These are phyloP conservation scores for Graphiopsis chlorocephala DNA, from an alignment of 2,329 filamentous ascomycete genomes.

Conservation along the genomic window DNA sequence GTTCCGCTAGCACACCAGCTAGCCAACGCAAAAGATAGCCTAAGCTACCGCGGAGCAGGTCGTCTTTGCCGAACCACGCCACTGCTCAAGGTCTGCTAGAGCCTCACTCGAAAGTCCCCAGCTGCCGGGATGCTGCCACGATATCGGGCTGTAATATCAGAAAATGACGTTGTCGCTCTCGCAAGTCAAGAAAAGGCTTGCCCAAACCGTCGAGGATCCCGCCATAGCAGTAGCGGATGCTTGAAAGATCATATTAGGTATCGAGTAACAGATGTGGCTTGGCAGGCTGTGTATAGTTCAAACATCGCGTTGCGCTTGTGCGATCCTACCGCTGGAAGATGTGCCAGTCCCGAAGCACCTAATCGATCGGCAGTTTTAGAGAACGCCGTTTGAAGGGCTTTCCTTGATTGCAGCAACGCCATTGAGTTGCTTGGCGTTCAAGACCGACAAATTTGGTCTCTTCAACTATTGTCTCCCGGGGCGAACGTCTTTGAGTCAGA, in stretches of 20 bases:
- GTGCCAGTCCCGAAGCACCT: neutral
- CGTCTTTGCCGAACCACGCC: conserved; percentile 9
- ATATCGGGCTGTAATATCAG: conserved; percentile 1
- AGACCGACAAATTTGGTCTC: conserved; percentile 7
- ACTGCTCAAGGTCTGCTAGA: neutral
- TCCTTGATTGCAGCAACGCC: conserved; percentile 13
- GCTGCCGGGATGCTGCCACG: conserved; percentile 3
- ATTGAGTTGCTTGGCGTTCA: conserved; percentile 14
- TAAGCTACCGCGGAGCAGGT: conserved; percentile 10
- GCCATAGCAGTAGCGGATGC: neutral
- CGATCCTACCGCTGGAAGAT: conserved; percentile 12
- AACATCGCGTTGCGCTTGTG: conserved; percentile 16
- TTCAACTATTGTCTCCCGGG: neutral
- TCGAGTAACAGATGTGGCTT: conserved; percentile 2
- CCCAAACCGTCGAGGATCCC: neutral
- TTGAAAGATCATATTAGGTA: neutral
- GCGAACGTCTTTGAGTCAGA: conserved; percentile 2
- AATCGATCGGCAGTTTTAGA: conserved; percentile 10
- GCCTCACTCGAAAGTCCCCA: neutral
- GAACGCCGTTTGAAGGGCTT: conserved; percentile 8
- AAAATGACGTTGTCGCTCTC: neutral
- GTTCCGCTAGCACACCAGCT: conserved; percentile 11
- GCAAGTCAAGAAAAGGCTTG: neutral
- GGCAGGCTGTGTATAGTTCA: conserved; percentile 14
- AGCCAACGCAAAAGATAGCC: conserved; percentile 2